Conservation (phyloP, 1,284 basidiomycete genomes). For the Malassezia globosa region DNA sequence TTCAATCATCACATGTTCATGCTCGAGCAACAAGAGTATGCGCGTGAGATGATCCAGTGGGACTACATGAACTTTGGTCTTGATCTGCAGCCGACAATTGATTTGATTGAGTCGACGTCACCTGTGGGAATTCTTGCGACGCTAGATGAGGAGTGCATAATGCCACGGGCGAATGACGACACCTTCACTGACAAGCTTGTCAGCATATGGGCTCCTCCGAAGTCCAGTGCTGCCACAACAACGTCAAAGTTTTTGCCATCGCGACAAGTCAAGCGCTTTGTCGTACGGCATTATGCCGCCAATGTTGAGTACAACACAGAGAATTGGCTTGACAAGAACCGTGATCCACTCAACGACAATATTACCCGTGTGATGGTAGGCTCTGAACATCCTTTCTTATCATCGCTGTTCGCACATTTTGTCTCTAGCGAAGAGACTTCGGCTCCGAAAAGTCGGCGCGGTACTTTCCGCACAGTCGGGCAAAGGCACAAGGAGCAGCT, state of each 20-base stretch:
- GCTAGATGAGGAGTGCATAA: slow-evolving; percentile 96
- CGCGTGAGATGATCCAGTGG: slow-evolving; percentile 94
- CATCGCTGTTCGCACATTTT: slow-evolving; percentile 74
- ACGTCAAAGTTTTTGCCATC: slow-evolving; percentile 67
- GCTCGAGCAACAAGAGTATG: slow-evolving; percentile 96
- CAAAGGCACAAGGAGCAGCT: slow-evolving; percentile 96
- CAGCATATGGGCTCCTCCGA: slow-evolving; percentile 31
- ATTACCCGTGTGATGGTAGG: slow-evolving; percentile 75
- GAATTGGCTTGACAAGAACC: slow-evolving; percentile 99
- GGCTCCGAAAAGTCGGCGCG: slow-evolving; percentile 69
- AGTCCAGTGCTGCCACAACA: slow-evolving; percentile 27
- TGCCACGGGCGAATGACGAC: slow-evolving; percentile 90
- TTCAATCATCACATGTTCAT: slow-evolving; percentile 99
- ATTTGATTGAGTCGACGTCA: slow-evolving; percentile 70
- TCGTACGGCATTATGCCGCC: slow-evolving; percentile 91
- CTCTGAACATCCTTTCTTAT: slow-evolving; percentile 72
- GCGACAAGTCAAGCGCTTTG: slow-evolving; percentile 82
- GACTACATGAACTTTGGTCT: slow-evolving; percentile 97
- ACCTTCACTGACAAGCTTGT: slow-evolving; percentile 86
- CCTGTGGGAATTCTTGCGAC: slow-evolving; percentile 83
- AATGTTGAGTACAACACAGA: slow-evolving; percentile 91
- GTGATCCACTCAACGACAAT: slow-evolving; percentile 95
- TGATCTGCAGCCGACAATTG: slow-evolving; percentile 94
- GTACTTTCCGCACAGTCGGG: slow-evolving; percentile 88
- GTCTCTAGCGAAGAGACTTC: slow-evolving; percentile 55